These are phyloP conservation scores for Elongisporangium prolatum DNA, from an alignment of 352 stramenopile genomes.

Conservation along the genomic window DNA sequence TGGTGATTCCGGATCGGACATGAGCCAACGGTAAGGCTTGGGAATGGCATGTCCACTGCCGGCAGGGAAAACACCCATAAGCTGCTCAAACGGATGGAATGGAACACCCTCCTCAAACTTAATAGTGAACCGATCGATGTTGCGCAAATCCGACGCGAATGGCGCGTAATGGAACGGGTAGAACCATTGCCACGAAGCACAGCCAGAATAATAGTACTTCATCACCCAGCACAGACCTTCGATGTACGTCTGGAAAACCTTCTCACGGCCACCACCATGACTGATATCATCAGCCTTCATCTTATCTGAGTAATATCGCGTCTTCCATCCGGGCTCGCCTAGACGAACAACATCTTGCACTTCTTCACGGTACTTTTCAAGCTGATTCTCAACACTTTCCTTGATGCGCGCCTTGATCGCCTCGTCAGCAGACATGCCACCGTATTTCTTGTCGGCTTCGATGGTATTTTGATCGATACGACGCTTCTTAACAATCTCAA, in stretches of 20 bases:
- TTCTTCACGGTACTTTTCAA: slow-evolving; percentile 81
- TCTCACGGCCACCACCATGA: slow-evolving; percentile 80
- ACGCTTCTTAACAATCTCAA: slow-evolving; percentile 78
- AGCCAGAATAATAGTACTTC: slow-evolving; percentile 99
- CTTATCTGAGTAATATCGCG: slow-evolving; percentile 86
- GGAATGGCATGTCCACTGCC: slow-evolving; percentile 93
- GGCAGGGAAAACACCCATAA: slow-evolving; percentile 98
- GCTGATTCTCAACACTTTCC: slow-evolving; percentile 63
- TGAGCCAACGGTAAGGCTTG: slow-evolving; percentile 92
- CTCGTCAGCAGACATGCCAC: slow-evolving; percentile 51
- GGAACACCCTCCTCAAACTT: slow-evolving; percentile 94
- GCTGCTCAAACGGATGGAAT: slow-evolving; percentile 96
- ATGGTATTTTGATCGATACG: slow-evolving; percentile 63
- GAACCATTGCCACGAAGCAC: slow-evolving; percentile 99
- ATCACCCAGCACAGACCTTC: slow-evolving; percentile 99
- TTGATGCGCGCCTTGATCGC: slow-evolving; percentile 82
- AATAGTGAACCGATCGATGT: slow-evolving; percentile 88
- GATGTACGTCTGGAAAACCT: slow-evolving; percentile 94
- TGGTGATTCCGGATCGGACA: slow-evolving; percentile 93
- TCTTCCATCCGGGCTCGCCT: slow-evolving; percentile 97
- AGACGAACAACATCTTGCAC: slow-evolving; percentile 92
- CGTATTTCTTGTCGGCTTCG: slow-evolving; percentile 67
- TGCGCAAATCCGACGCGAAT: slow-evolving; percentile 90
- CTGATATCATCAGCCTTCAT: slow-evolving; percentile 85
- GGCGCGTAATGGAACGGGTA: slow-evolving; percentile 99